phyloP scores from a whole-genome alignment of 78 protist species.

The Acrasis kona region DNA sequence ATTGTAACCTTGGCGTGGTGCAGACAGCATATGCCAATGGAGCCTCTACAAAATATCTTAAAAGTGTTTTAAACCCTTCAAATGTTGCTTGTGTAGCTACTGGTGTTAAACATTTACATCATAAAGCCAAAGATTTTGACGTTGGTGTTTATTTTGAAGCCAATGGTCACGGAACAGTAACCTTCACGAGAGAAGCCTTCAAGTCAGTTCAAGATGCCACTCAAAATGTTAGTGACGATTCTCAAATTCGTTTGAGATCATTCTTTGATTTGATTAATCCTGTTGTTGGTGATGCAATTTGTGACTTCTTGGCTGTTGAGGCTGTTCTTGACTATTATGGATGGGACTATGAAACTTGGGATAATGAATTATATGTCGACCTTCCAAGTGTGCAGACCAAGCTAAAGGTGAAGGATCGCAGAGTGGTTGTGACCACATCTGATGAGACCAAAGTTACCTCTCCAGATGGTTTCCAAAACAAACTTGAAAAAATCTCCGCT shows the following conservation, averaged over 20 bases:
- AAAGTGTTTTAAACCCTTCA: background rate
- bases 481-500: constrained; percentile 16
- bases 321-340: constrained; percentile 16
- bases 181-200: background rate
- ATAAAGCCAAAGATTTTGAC: constrained; percentile 40
- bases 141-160: constrained; percentile 79
- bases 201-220: background rate
- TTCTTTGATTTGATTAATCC: constrained; percentile 10
- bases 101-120: constrained; percentile 75
- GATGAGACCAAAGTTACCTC: constrained; percentile 13
- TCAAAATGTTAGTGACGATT: no score
- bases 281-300: constrained; percentile 58
- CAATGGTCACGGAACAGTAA: constrained; percentile 71
- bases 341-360: constrained; percentile 26
- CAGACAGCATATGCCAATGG: constrained; percentile 67
- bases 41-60: constrained; percentile 15
- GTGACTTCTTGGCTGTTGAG: constrained; percentile 52
- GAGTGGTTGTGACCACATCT: background rate
- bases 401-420: constrained; percentile 27
- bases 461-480: constrained; percentile 45
- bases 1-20: constrained; percentile 29
- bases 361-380: constrained; percentile 42
- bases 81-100: constrained; percentile 24
- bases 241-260: background rate
- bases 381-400: constrained; percentile 47